These are phyloP conservation scores for Lentinus brumalis DNA, from an alignment of 768 basidiomycete genomes.

Conservation along the genomic window DNA sequence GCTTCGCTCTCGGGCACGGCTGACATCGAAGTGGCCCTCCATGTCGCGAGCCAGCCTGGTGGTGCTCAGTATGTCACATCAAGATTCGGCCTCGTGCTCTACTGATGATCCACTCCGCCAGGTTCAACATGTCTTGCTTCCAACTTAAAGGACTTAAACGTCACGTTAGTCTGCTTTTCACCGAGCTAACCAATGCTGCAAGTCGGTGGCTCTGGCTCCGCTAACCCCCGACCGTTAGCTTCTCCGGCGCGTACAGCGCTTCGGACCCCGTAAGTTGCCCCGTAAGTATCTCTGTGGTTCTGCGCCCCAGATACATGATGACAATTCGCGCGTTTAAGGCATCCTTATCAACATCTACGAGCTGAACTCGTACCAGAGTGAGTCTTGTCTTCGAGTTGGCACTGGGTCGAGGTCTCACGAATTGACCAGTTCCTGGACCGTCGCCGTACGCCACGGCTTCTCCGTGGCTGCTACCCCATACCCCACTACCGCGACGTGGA, in stretches of 20 bases:
- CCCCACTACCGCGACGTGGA: constrained; percentile 52
- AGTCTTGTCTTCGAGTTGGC: constrained; percentile 14
- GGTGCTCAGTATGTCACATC: constrained; percentile 48
- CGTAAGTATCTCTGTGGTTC: no score
- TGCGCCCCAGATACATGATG: no score
- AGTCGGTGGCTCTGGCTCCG: constrained; percentile 41
- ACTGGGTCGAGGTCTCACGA: neutral
- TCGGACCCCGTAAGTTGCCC: constrained; percentile 35
- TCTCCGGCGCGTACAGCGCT: constrained; percentile 47
- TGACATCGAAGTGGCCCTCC: constrained; percentile 36
- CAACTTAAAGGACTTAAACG: no score
- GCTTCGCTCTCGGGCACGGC: neutral
- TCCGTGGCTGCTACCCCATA: constrained; percentile 44
- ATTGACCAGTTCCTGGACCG: constrained; percentile 46
- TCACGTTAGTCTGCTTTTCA: no score
- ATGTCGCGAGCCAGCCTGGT: constrained; percentile 48
- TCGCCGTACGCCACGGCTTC: constrained; percentile 47
- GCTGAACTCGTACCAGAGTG: constrained; percentile 42
- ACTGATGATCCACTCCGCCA: neutral
- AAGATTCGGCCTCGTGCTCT: no score
- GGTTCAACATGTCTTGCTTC: constrained; percentile 50
- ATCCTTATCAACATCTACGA: constrained; percentile 54
- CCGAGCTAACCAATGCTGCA: neutral
- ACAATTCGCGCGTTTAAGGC: no score
- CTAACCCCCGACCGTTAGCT: constrained; percentile 41